phyloP scores from a whole-genome alignment of 164 flowering plant genomes.

The Stephania japonica region DNA sequence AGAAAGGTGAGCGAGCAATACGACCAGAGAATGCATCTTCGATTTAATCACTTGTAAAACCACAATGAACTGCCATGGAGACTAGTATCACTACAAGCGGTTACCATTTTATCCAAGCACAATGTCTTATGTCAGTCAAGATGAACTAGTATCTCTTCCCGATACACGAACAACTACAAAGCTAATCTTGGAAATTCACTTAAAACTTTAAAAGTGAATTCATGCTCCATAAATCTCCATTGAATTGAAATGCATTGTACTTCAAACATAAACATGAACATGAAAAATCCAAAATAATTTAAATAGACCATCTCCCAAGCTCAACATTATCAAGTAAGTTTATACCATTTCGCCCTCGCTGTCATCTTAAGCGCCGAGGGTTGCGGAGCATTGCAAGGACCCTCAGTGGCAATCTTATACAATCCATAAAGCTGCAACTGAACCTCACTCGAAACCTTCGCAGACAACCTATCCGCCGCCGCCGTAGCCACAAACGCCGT shows the following conservation, averaged over 20 bases:
- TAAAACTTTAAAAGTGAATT: no score
- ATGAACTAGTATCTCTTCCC: no score
- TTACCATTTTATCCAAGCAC: no score
- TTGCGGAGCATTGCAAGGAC: constrained; percentile 77
- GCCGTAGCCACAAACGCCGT: constrained; percentile 86
- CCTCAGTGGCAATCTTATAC: constrained; percentile 95
- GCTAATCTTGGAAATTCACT: no score
- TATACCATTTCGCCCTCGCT: constrained; percentile 92
- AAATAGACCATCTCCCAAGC: background rate
- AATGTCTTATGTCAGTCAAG: no score
- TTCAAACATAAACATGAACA: background rate
- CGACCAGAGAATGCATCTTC: no score
- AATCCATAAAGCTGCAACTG: constrained; percentile 85
- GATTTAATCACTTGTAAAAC: no score
- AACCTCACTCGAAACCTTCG: constrained; percentile 62
- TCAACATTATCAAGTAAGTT: background rate
- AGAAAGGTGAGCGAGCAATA: no score
- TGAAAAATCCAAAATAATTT: no score
- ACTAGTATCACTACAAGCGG: no score
- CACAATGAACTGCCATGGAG: no score
- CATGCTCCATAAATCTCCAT: background rate
- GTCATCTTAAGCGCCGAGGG: constrained; percentile 88
- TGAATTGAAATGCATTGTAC: background rate
- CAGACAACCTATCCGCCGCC: constrained; percentile 64
- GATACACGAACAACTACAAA: no score